phyloP scores from a whole-genome alignment of 805 yeast genomes.

The Wickerhamiella azymoides region DNA sequence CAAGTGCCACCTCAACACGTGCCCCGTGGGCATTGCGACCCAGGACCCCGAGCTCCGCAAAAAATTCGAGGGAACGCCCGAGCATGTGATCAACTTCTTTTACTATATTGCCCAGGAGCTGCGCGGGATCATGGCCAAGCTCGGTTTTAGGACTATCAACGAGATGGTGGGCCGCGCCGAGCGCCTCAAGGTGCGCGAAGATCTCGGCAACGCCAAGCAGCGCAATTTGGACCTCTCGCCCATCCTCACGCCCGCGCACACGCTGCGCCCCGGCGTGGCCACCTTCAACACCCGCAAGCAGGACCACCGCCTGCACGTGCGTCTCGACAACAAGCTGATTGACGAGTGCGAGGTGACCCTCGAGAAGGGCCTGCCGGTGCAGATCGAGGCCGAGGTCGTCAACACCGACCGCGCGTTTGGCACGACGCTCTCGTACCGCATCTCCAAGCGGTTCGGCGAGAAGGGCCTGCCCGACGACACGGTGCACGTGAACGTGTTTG shows the following conservation, averaged over 20 bases:
- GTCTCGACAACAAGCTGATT: constrained; percentile 88
- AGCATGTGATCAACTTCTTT: constrained; percentile 95
- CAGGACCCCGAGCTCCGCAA: constrained; percentile 89
- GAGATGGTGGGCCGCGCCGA: constrained; percentile 99
- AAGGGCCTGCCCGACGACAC: constrained; percentile 91
- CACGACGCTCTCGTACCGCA: constrained; percentile 84
- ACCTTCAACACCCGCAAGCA: constrained; percentile 85
- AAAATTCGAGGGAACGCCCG: constrained; percentile 94
- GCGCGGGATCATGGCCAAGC: constrained; percentile 81
- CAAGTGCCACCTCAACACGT: constrained; percentile 83
- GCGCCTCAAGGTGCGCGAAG: constrained; percentile 71
- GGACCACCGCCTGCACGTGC: constrained; percentile 84
- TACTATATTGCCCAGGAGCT: constrained; percentile 88
- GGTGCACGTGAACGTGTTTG: constrained; percentile 77
- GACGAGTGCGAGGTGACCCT: constrained; percentile 94
- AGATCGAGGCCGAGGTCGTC: constrained; percentile 82
- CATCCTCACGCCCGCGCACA: constrained; percentile 90
- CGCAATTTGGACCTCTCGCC: constrained; percentile 86
- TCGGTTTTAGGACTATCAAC: constrained; percentile 89
- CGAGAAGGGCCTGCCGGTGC: constrained; percentile 90
- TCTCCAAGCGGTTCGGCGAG: constrained; percentile 88
- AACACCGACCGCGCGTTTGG: constrained; percentile 97
- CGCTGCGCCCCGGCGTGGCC: constrained; percentile 92
- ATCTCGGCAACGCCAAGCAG: constrained; percentile 74
- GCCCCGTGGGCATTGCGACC: constrained; percentile 98